Base-by-base conservation (phyloP, 2,329 filamentous ascomycete genomes). In the Blastomyces silverae region DNA sequence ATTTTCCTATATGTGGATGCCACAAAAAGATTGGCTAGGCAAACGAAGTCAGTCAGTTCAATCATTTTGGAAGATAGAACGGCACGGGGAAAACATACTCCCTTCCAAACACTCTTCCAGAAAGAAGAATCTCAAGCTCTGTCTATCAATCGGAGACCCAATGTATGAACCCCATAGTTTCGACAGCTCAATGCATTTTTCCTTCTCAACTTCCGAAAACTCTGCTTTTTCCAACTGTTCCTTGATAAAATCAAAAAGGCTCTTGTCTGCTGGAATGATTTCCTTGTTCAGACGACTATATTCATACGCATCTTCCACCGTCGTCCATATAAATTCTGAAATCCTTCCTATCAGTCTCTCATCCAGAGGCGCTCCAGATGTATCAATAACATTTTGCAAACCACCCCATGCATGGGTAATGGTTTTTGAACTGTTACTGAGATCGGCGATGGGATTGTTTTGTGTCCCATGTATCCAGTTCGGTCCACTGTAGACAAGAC, bases 71-170 rank as follows among this genome's bases (percentile, higher is more conserved):
- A 48, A 31, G 17, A 50, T 22, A 31, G 4, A 46, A 57, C 46
- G 22, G 20, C 20, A 11, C 31, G 5, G 22, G 57, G 7, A 59
- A 20, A 25, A 73, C 78, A 67, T 73, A 79, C 81, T 79, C 22
- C 86, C 86, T 69, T 87, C 85, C 60, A 88, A 84, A 65, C 84
- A 87, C 71, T 88, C 85, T 70, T 89, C 86, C 37, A 89, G 76
- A 78, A 83, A 86, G 70, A 87, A 87, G 73, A 85, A 88, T 69
- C 82, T 85, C 66, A 89, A 73, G 70, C 84, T 87, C 71, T 88
- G 86, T 56, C 75, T 79, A 68, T 84, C 81, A 39, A 87, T 78
- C 0, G 83, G 79, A 66, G 83, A 84, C 7, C 86, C 86, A 10
- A 88, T 82, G 72, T 88, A 88, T 0, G 83, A 81, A 48, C 85